Base-by-base conservation (phyloP, 208 protist genomes). In the Trypanosoma congolense region DNA sequence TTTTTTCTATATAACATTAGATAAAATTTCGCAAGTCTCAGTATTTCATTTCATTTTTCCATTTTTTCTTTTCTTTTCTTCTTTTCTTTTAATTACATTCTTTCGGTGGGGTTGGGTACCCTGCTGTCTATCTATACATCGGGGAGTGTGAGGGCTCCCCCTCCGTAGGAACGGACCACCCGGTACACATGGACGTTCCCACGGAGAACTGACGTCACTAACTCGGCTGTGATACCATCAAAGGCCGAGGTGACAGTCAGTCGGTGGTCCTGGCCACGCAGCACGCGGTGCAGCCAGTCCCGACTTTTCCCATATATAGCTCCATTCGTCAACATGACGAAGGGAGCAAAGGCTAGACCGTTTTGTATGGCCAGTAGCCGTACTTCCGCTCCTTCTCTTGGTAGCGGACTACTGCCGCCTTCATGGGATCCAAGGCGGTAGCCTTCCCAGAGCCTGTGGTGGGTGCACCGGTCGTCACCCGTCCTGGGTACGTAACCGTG, bases 291-390 rank as follows among this genome's bases (percentile, higher is more conserved):
- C 36, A 72, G 24, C 64, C 63, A 72, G n/a, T 49, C 38, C n/a
- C 64, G 33, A 12, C 58, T 62, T 24, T 60, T 44, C 12, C 29
- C 50, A 33, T 61, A 51, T 9, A 71, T 43, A 4, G 57, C 29
- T 3, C 69, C 69, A 47, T 64, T 75, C 8, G 42, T 61, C 31
- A 66, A 52, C 3, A 71, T 36, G 25, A 70, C 26, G n/a, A 71
- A 38, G n/a, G 69, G 63, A 14, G 26, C 38, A 30, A 70, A 75
- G 35, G 2, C n/a, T 3, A 51, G 21, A 40, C 57, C 51, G 25
- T 28, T 59, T 3, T n/a, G 25, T 21, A 16, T 24, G 6, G 60
- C 58, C 61, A 75, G 48, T 12, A 25, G 8, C 21, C 16, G 56
- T 65, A 70, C 50, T 70, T 74, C 1, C 40, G 36, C 47, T 31